Evolutionary conservation across 1,284 basidiomycete genomes (phyloP).

Genomic region (Lentinus polychrous): DNA sequence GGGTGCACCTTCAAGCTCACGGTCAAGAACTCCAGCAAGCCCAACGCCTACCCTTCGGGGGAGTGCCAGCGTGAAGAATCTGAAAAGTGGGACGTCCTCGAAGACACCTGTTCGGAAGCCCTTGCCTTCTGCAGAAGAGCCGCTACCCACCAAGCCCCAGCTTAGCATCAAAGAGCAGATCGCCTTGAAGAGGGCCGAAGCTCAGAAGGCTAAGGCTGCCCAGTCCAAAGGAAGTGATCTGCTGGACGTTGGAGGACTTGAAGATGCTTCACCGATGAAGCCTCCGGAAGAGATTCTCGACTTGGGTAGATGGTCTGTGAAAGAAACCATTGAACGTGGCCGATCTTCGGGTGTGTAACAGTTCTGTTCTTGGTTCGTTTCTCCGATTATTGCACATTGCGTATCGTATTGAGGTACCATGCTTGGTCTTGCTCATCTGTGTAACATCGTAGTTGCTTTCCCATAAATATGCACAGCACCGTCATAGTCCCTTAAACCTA

Average conservation of each 20-base stretch:
- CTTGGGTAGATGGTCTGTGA: conserved; percentile 61
- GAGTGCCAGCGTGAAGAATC: conserved; percentile 9
- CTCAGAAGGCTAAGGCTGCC: conserved; percentile 42
- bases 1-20: conserved; percentile 7
- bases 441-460: too few species aligned
- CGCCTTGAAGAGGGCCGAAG: conserved; percentile 66
- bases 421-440: too few species aligned
- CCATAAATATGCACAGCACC: not conserved
- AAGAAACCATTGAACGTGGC: conserved; percentile 70
- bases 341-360: conserved; percentile 58
- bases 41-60: conserved; percentile 15
- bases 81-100: conserved; percentile 5
- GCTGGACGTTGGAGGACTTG: conserved; percentile 30
- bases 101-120: conserved; percentile 4
- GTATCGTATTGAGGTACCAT: not conserved
- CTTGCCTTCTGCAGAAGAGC: conserved; percentile 1
- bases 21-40: conserved; percentile 15
- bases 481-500: not conserved
- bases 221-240: conserved; percentile 14
- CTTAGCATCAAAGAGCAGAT: conserved; percentile 68
- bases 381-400: not conserved
- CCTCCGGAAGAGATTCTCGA: conserved; percentile 45
- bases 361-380: not conserved
- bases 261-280: conserved; percentile 38
- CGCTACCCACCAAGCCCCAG: conserved; percentile 24